A percentile compares a stretch with the other conserved stretches of the same genome.
Evolutionary conservation across 1,284 basidiomycete species (phyloP).

Genomic region (Vanrija sp.): DNA sequence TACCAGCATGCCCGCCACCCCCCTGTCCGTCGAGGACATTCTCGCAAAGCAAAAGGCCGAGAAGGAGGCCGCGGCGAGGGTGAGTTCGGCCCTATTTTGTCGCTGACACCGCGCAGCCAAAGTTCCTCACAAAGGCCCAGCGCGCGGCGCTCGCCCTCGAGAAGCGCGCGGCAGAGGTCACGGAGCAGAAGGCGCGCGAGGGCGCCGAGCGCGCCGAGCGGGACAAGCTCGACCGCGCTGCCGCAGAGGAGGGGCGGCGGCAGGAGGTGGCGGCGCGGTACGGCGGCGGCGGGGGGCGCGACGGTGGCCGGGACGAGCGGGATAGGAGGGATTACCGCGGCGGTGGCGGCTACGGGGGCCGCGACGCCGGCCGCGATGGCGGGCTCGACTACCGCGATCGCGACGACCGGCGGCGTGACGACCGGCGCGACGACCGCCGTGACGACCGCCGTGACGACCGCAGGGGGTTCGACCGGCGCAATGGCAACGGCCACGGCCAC

Average conservation of each 20-base stretch:
- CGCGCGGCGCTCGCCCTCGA: conserved; percentile 81
- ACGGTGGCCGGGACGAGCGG: conserved; percentile 1
- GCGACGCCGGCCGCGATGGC: conserved; percentile 8
- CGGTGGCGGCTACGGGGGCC: background rate
- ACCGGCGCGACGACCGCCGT: conserved; percentile 3
- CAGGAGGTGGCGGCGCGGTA: conserved; percentile 39
- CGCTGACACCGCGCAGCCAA: conserved; percentile 59
- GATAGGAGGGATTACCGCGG: background rate
- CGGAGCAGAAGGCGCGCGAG: conserved; percentile 54
- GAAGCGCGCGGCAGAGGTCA: conserved; percentile 74
- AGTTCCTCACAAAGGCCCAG: conserved; percentile 82
- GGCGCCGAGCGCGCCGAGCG: conserved; percentile 62
- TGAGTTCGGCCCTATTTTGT: conserved; percentile 39
- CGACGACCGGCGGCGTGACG: background rate
- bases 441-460: background rate
- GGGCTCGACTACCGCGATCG: conserved; percentile 1
- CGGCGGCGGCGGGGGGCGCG: conserved; percentile 13
- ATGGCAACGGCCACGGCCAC: conserved; percentile 14
- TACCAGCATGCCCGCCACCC: conserved; percentile 14
- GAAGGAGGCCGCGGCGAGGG: conserved; percentile 83
- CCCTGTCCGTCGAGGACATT: conserved; percentile 63
- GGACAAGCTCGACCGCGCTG: conserved; percentile 67
- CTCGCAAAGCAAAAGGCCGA: conserved; percentile 80
- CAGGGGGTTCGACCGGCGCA: conserved; percentile 3
- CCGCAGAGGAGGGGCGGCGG: conserved; percentile 61